These are phyloP conservation scores for Penicillium concentricum DNA, from an alignment of 2,329 filamentous ascomycete species.

Conservation along the genomic window DNA sequence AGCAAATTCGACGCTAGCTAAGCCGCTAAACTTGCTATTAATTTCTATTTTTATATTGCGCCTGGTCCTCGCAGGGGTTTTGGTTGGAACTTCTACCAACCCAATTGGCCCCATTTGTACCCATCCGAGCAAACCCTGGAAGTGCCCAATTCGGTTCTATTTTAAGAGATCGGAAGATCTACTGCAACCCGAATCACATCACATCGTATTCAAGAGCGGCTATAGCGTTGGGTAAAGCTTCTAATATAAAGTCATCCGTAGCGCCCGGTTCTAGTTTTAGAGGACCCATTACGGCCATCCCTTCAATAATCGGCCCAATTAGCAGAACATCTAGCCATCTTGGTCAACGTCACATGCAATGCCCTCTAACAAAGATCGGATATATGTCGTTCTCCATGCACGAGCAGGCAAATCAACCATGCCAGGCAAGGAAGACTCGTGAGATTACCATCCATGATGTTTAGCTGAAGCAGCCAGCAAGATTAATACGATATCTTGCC, in stretches of 20 bases:
- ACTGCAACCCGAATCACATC: not conserved
- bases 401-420: constrained; percentile 24
- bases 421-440: constrained; percentile 31
- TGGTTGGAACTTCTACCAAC: not conserved
- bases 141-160: not conserved
- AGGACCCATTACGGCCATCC: not conserved
- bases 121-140: not conserved
- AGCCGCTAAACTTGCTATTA: not conserved
- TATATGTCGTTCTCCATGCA: constrained; percentile 32
- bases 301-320: not conserved
- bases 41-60: not conserved
- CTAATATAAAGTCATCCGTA: not conserved
- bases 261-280: not conserved
- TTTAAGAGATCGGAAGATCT: not conserved
- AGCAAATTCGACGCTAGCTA: not conserved
- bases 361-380: constrained; percentile 31
- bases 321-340: not conserved
- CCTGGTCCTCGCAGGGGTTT: not conserved
- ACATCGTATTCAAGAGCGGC: not conserved
- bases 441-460: not conserved
- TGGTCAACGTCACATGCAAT: not conserved
- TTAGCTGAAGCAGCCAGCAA: not conserved
- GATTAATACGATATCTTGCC: not conserved
- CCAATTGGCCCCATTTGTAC: not conserved
- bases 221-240: not conserved